These are phyloP conservation scores for Talaromyces proteolyticus DNA, from an alignment of 495 filamentous ascomycete genomes.

Conservation along the genomic window DNA sequence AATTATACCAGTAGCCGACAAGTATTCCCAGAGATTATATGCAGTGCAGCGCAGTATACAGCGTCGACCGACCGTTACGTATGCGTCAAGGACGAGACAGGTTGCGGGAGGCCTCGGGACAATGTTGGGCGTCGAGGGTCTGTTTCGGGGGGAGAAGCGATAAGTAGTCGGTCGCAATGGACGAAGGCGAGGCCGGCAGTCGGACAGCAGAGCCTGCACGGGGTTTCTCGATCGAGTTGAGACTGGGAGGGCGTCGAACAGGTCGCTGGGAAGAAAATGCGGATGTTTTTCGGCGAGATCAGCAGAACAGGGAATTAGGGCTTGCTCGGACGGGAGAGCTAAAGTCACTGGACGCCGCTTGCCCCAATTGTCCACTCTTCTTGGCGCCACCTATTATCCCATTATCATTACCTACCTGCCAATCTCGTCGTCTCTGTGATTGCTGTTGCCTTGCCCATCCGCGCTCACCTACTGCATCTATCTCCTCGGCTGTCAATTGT, in stretches of 20 bases:
- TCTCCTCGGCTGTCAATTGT: too few species aligned
- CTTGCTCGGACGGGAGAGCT: constrained; percentile 16
- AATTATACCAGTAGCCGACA: neutral
- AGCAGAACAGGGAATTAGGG: constrained; percentile 28
- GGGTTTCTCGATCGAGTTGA: neutral
- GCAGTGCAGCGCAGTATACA: neutral
- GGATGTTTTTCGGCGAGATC: constrained; percentile 16
- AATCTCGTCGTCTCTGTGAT: too few species aligned
- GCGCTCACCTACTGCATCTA: too few species aligned
- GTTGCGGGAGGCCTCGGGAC: constrained; percentile 7
- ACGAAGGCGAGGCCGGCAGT: too few species aligned
- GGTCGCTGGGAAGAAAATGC: constrained; percentile 11
- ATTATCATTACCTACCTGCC: too few species aligned
- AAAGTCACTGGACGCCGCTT: constrained; percentile 24
- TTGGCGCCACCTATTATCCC: neutral
- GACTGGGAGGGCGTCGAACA: neutral
- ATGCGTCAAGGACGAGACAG: constrained; percentile 2
- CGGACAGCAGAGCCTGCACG: too few species aligned
- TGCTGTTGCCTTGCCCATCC: too few species aligned
- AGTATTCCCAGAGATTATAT: neutral
- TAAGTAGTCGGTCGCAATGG: neutral
- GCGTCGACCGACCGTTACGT: neutral
- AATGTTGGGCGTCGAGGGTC: constrained; percentile 1
- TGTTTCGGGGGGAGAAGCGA: too few species aligned
- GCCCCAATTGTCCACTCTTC: constrained; percentile 13